Evolutionary conservation across 1,284 basidiomycete species (phyloP).

Genomic region (Puccinia coronata): DNA sequence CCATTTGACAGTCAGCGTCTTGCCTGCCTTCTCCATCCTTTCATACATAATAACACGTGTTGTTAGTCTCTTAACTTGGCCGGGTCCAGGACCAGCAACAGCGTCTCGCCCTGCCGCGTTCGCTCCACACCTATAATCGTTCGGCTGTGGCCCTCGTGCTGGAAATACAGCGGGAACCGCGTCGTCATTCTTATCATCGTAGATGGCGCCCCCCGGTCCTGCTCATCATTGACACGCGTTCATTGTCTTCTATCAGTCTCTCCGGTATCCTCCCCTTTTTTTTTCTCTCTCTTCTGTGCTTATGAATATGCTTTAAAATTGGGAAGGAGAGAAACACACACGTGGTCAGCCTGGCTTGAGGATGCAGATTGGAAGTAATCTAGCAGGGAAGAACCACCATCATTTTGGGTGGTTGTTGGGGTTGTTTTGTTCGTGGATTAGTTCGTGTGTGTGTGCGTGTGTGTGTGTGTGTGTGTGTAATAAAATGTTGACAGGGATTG

Average conservation of each 20-base stretch:
- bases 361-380: background rate
- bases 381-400: no score
- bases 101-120: conserved; percentile 50
- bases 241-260: no score
- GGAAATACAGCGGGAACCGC: conserved; percentile 55
- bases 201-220: no score
- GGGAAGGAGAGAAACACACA: background rate
- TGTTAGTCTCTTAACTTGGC: conserved; percentile 50
- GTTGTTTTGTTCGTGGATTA: background rate
- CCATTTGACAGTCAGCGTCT: no score
- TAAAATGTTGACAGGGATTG: background rate
- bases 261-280: background rate
- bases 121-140: conserved; percentile 56
- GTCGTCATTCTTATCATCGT: background rate
- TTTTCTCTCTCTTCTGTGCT: background rate
- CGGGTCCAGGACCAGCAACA: conserved; percentile 55
- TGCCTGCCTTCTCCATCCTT: no score
- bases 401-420: no score
- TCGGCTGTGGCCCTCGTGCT: conserved; percentile 56
- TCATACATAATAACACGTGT: no score
- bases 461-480: no score
- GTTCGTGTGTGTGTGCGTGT: background rate
- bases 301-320: background rate
- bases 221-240: no score
- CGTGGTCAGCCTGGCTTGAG: background rate